These are phyloP conservation scores for Cladophialophora carrionii DNA, from an alignment of 2,329 filamentous ascomycete genomes.

Conservation along the genomic window DNA sequence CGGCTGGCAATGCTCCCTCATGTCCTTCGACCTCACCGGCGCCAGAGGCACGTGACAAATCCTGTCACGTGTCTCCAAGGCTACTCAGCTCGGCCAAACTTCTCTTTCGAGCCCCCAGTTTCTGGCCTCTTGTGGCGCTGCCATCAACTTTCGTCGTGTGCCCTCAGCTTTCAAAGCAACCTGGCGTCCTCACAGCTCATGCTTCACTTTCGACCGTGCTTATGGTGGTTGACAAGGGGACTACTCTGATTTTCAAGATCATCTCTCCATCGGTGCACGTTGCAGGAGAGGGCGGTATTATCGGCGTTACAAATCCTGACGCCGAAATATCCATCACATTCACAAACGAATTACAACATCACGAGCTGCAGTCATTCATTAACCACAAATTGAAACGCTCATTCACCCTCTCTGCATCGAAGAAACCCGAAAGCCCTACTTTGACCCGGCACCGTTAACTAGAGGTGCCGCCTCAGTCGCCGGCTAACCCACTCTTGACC, in stretches of 20 bases:
- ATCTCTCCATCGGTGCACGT: not conserved
- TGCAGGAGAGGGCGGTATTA: not conserved
- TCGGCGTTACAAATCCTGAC: conserved; percentile 3
- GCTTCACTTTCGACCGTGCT: not conserved
- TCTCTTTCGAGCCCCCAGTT: conserved; percentile 4
- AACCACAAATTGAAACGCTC: not conserved
- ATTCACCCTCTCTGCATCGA: not conserved
- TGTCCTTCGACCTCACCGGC: too few relatives aligned
- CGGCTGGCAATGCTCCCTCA: not conserved
- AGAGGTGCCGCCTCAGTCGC: not conserved
- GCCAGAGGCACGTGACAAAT: not conserved
- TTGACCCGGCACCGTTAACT: not conserved
- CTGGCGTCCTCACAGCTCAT: not conserved
- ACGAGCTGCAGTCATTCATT: not conserved
- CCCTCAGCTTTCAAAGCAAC: not conserved
- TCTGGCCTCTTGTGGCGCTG: not conserved
- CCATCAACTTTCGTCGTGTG: not conserved
- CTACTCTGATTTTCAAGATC: not conserved
- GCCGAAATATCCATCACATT: not conserved
- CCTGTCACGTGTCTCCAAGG: too few relatives aligned
- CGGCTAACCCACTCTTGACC: not conserved
- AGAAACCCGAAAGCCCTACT: not conserved
- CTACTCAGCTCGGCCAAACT: conserved; percentile 16
- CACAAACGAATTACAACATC: not conserved
- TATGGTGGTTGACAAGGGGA: not conserved